Evolutionary conservation across 177 flowering plant species (phyloP), one percentile per base, ranked within the genome.

Genomic region (Tripterygium wilfordii): DNA sequence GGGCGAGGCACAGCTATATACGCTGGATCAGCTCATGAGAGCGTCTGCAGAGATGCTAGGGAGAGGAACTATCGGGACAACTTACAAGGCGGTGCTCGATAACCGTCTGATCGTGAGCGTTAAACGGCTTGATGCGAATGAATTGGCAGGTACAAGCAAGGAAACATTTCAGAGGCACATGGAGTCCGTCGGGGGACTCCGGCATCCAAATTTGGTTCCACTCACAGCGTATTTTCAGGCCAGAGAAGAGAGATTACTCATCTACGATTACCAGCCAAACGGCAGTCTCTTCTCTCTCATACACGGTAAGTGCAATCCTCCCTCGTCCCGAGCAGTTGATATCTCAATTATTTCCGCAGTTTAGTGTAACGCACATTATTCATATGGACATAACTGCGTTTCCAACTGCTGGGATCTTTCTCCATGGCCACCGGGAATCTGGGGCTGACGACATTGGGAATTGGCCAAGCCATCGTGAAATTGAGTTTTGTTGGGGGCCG

Each of bases 11-110:
- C 82, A 76, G 55, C 46, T 67, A 14, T 90, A 81, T 43, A 51
- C 63, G 10, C 54, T 87, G 69, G 95, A 90, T 51, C 88, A 87
- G 74, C 66, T 90, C 55, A 88, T 90, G 98, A 71, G 79, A 42
- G 96, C 81, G 4, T 90, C 95, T 0, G 98, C 96, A 8, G 98
- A 90, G 78, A 43, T 90, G 69, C 70, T 90, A 5, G 98, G 98
- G 12, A 68, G 84, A 53, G 97, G 97, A 15, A 72, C 80, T 0
- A 52, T 84, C 18, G 97, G 97, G 53, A 79, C 83, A 0, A 84
- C 96, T 0, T 90, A 90, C 64, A 90, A 90, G 60, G 96, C 97
- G 8, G 80, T 82, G 48, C 52, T 90, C 39, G 90, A 81, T 38
- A 80, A 62, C 61, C 76, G 78, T 31, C 46, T 87, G 67, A 76